phyloP scores from a whole-genome alignment of 495 filamentous ascomycete genomes.

The Bathelium albidoporum region DNA sequence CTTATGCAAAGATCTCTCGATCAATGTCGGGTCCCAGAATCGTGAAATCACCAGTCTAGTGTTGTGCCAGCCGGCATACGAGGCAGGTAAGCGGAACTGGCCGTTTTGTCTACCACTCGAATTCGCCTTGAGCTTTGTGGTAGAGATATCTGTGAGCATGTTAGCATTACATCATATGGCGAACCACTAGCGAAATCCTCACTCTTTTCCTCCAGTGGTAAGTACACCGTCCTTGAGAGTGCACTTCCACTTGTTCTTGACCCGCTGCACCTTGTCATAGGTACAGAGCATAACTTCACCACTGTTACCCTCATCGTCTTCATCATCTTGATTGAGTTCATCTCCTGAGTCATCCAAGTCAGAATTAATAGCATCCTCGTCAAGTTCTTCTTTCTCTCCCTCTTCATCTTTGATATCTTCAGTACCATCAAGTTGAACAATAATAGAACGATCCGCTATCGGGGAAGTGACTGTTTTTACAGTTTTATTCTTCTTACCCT shows the following conservation, averaged over 20 bases:
- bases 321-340: constrained; percentile 64
- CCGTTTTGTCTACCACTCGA: constrained; percentile 63
- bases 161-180: constrained; percentile 15
- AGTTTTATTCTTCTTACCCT: constrained; percentile 25
- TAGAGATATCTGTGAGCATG: constrained; percentile 64
- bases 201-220: constrained; percentile 82
- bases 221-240: constrained; percentile 93
- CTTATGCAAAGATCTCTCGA: not conserved
- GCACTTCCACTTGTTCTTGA: constrained; percentile 99
- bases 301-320: constrained; percentile 25
- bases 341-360: constrained; percentile 95
- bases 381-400: constrained; percentile 49
- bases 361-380: constrained; percentile 97
- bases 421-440: constrained; percentile 56
- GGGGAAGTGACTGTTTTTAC: not conserved
- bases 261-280: constrained; percentile 97
- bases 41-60: not conserved
- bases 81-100: not conserved
- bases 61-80: too few relatives aligned
- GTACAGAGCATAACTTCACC: constrained; percentile 82
- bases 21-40: not conserved
- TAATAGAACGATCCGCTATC: constrained; percentile 8
- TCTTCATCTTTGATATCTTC: constrained; percentile 44
- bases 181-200: constrained; percentile 21
- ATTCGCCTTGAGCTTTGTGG: constrained; percentile 92